Percentiles rank a stretch among this genome's conserved stretches.
Evolutionary conservation across 2,329 filamentous ascomycete species (phyloP).

Genomic region (Colletotrichum simmondsii): DNA sequence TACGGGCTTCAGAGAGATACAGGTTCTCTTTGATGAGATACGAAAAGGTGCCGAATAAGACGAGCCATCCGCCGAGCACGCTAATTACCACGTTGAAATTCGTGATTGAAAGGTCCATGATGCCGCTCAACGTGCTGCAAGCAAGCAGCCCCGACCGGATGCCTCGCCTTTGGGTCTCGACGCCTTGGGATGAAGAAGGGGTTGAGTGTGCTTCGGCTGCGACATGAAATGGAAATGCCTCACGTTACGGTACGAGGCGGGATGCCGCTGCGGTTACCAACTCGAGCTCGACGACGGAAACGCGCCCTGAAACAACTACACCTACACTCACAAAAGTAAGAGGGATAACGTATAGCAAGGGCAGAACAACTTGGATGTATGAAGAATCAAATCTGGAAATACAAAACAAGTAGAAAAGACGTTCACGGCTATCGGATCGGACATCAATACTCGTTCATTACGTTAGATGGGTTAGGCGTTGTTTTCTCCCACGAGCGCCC

Average conservation of each 20-base stretch:
- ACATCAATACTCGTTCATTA: background rate
- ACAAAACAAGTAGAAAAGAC: background rate
- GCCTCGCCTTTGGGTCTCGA: background rate
- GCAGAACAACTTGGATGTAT: background rate
- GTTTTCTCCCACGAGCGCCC: background rate
- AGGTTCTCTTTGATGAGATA: slow-evolving; percentile 90
- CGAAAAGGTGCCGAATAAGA: slow-evolving; percentile 89
- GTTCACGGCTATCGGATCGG: background rate
- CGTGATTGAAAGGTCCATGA: background rate
- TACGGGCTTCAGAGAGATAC: slow-evolving; percentile 90
- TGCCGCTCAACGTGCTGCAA: background rate
- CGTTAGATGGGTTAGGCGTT: background rate
- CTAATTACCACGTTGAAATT: slow-evolving; percentile 86
- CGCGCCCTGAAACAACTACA: background rate
- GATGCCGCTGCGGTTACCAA: background rate
- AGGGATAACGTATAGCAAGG: background rate
- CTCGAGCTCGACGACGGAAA: background rate
- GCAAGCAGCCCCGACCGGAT: background rate
- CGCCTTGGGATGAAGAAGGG: background rate
- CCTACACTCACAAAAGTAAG: background rate
- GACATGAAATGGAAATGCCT: background rate
- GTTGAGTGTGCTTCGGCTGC: background rate
- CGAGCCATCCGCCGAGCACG: slow-evolving; percentile 86
- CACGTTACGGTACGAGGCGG: background rate
- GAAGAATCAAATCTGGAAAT: background rate